These are phyloP conservation scores for Cadophora gregata DNA, from an alignment of 2,329 filamentous ascomycete species.

Conservation along the genomic window DNA sequence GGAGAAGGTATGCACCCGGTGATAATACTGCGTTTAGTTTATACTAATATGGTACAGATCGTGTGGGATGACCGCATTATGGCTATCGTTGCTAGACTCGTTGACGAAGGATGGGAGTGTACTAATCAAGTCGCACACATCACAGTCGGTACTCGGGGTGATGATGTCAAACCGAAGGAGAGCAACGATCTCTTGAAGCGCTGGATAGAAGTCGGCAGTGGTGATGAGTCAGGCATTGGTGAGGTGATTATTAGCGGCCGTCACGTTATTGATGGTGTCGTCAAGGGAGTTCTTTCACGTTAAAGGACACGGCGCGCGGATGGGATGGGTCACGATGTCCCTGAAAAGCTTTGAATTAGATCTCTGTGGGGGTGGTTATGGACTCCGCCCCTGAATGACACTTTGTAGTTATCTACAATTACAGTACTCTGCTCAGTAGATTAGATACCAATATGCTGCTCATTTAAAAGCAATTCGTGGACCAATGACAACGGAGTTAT, in stretches of 20 bases:
- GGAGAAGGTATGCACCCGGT: slow-evolving; percentile 56
- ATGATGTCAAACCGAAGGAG: slow-evolving; percentile 85
- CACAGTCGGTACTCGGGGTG: slow-evolving; percentile 82
- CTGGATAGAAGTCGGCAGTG: slow-evolving; percentile 70
- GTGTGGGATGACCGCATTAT: slow-evolving; percentile 89
- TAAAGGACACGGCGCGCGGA: slow-evolving; percentile 16
- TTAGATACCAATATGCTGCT: slow-evolving; percentile 4
- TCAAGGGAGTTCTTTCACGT: slow-evolving; percentile 40
- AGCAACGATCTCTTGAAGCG: slow-evolving; percentile 82
- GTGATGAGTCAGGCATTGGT: slow-evolving; percentile 42
- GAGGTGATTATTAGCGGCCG: slow-evolving; percentile 41
- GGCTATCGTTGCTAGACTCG: slow-evolving; percentile 83
- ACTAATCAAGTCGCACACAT: slow-evolving; percentile 84
- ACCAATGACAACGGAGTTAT: background rate
- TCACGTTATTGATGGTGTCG: slow-evolving; percentile 39
- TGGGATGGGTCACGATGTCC: background rate
- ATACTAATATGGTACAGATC: slow-evolving; percentile 51
- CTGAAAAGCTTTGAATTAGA: slow-evolving; percentile 1
- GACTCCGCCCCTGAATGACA: background rate
- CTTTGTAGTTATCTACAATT: background rate
- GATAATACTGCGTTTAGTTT: background rate
- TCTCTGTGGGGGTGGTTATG: background rate
- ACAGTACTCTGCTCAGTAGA: background rate
- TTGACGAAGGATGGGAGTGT: slow-evolving; percentile 69
- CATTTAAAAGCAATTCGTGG: background rate